Conservation (phyloP, 345 rosid genomes). For the Physaria fendleri region DNA sequence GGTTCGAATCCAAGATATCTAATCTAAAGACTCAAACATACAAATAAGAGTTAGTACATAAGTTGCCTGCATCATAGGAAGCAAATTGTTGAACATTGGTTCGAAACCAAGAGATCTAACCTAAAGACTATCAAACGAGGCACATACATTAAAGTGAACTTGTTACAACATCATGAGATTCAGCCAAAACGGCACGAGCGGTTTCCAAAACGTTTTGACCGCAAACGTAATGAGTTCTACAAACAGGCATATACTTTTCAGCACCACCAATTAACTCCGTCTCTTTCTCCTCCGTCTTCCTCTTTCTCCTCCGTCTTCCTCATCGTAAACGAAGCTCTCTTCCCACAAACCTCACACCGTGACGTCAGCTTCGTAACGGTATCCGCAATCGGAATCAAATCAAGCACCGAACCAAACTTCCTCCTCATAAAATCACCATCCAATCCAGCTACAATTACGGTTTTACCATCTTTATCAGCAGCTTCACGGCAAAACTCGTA, state of each 20-base stretch:
- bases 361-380: conserved; percentile 75
- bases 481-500: conserved; percentile 84
- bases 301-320: too few species aligned
- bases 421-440: conserved; percentile 91
- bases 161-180: not conserved
- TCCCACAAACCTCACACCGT: conserved; percentile 73
- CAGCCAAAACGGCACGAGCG: conserved; percentile 51
- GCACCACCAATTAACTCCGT: conserved; percentile 76
- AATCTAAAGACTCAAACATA: too few species aligned
- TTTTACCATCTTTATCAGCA: conserved; percentile 78
- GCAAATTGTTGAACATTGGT: too few species aligned
- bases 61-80: too few species aligned
- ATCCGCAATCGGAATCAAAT: conserved; percentile 75
- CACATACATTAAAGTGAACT: not conserved
- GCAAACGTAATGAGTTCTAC: conserved; percentile 61
- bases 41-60: not conserved
- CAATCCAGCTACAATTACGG: conserved; percentile 77
- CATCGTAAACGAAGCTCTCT: conserved; percentile 60
- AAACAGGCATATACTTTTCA: conserved; percentile 82
- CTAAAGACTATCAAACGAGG: not conserved
- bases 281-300: conserved; percentile 43
- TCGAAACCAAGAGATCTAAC: not conserved
- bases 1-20: too few species aligned
- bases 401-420: conserved; percentile 80
- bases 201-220: conserved; percentile 70